Evolutionary conservation across 805 yeast genomes (phyloP).

Genomic region (Sugiyamaella qingdaonensis): DNA sequence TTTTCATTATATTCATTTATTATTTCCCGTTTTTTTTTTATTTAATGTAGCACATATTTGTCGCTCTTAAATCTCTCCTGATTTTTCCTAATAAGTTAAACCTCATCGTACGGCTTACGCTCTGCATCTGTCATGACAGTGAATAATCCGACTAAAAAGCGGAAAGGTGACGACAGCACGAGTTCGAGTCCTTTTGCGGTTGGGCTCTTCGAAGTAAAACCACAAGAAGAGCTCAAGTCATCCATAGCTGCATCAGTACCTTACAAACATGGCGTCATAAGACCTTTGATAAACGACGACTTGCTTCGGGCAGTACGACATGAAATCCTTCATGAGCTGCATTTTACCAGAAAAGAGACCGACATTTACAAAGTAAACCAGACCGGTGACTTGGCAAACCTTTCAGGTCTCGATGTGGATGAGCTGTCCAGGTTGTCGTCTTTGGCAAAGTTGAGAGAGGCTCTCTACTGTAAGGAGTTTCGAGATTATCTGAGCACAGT

Average conservation of each 20-base stretch:
- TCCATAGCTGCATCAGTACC: slow-evolving; percentile 60
- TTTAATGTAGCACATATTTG: no score
- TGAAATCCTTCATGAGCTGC: slow-evolving; percentile 78
- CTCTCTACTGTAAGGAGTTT: slow-evolving; percentile 81
- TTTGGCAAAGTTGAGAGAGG: slow-evolving; percentile 73
- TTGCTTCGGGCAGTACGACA: slow-evolving; percentile 73
- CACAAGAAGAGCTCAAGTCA: neutral
- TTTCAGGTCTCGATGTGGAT: slow-evolving; percentile 75
- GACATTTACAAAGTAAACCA: slow-evolving; percentile 88
- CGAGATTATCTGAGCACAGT: slow-evolving; percentile 71
- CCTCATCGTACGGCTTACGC: no score
- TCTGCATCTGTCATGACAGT: neutral
- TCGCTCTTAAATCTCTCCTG: neutral
- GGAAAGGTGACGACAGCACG: neutral
- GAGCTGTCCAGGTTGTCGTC: slow-evolving; percentile 73
- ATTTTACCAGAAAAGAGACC: slow-evolving; percentile 92
- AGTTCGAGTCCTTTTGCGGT: neutral
- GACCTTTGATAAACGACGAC: slow-evolving; percentile 67
- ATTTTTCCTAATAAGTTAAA: no score
- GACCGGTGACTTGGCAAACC: slow-evolving; percentile 84
- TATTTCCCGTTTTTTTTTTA: neutral
- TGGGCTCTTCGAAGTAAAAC: neutral
- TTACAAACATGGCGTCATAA: slow-evolving; percentile 85
- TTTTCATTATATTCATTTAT: neutral
- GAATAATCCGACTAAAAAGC: neutral